These are phyloP conservation scores for Fusarium chaquense DNA, from an alignment of 2,329 filamentous ascomycete genomes.

Conservation along the genomic window DNA sequence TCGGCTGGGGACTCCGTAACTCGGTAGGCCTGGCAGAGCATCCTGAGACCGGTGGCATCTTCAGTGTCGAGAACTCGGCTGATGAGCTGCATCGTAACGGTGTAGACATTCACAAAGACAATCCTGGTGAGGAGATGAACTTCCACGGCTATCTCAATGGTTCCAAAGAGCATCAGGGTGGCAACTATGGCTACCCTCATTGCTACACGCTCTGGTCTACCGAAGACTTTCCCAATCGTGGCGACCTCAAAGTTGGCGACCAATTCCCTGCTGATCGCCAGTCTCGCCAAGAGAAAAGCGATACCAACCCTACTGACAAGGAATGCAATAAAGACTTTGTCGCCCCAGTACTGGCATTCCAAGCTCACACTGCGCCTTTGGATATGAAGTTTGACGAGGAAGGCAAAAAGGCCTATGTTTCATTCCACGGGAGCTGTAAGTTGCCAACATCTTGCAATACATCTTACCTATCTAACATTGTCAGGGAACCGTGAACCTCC, in stretches of 20 bases:
- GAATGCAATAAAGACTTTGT: slow-evolving; percentile 59
- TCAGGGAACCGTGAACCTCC: slow-evolving; percentile 58
- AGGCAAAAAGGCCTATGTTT: slow-evolving; percentile 71
- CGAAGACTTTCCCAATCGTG: slow-evolving; percentile 55
- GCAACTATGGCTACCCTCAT: slow-evolving; percentile 77
- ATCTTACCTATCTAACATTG: slow-evolving; percentile 1
- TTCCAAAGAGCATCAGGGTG: slow-evolving; percentile 50
- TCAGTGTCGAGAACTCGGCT: slow-evolving; percentile 76
- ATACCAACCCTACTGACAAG: slow-evolving; percentile 56
- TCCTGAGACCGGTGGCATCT: slow-evolving; percentile 63
- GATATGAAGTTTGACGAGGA: slow-evolving; percentile 74
- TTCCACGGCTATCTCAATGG: slow-evolving; percentile 71
- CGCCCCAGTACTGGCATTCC: slow-evolving; percentile 67
- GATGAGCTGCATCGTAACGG: slow-evolving; percentile 71
- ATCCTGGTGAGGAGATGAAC: slow-evolving; percentile 81
- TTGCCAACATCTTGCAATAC: slow-evolving; percentile 3
- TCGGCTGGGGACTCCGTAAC: slow-evolving; percentile 79
- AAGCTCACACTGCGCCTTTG: slow-evolving; percentile 76
- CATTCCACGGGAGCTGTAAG: slow-evolving; percentile 79
- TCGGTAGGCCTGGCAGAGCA: slow-evolving; percentile 78
- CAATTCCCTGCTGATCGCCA: slow-evolving; percentile 59
- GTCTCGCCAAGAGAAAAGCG: slow-evolving; percentile 44
- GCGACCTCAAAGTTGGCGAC: slow-evolving; percentile 58
- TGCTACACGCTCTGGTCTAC: slow-evolving; percentile 77
- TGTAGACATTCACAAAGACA: slow-evolving; percentile 73